Base-by-base conservation (phyloP, 306 rosid species). In the Cucurbita moschata region DNA sequence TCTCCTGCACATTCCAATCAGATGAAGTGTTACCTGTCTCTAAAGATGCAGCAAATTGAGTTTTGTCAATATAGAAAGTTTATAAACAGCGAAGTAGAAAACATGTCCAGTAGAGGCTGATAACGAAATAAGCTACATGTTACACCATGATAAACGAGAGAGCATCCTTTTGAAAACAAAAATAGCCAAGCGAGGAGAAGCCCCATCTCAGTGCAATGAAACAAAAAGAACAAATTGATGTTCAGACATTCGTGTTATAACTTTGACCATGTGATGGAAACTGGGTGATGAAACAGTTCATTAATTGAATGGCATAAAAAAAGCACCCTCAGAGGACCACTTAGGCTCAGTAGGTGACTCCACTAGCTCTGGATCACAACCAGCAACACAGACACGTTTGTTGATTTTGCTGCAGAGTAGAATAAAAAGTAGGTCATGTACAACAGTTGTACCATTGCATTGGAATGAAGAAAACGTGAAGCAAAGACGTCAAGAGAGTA, bases 321-420 rank as follows among this genome's bases (percentile, higher is more conserved):
- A 11, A 59, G 62, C 82, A 93, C 98, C 98, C 72, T 65, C 59
- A 18, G 96, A 77, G 44, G 98, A 94, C 98, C 98, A 94, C 90
- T 89, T 90, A 42, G 98, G 98, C 87, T 89, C 98, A 59, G 87
- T 82, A 70, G 96, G 89, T 55, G 98, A 88, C 85, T 90, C 98
- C 82, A 87, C 88, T 49, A 83, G 50, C 9, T 72, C 76, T 76
- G 92, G 83, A 84, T 93, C 90, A 55, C 58, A 52, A 14, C 98
- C 96, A 81, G 94, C 89, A 79, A 90, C 81, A 77, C 92, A 86
- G 46, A 84, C 73, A 70, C 85, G 83, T 75, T 89, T 89, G 70
- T 52, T 10, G 71, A 90, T 77, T 70, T 89, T 85, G 60, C 97
- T 93, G 90, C 84, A 73, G 50, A 42, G 56, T 44, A 85, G 63